Base-by-base conservation (phyloP, 139 green algal genomes). In the Eudorina sp. region DNA sequence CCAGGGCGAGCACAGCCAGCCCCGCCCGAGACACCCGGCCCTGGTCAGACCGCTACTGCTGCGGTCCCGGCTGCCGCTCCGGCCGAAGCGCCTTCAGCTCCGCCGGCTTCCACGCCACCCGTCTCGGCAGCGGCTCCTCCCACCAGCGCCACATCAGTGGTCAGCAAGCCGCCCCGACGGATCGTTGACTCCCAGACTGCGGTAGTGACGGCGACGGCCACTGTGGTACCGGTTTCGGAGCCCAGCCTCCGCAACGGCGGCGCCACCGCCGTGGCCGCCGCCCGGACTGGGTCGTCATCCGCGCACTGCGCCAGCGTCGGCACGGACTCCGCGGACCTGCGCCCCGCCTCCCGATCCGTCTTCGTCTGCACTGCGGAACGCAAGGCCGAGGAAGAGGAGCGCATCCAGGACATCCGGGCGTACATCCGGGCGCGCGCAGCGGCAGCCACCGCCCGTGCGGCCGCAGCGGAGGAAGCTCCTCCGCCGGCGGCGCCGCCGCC, bases 341-440 rank as follows among this genome's bases (percentile, higher is more conserved):
- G 66, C 3, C 62, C 64, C 2, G 14, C 64, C 83, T 73, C 83
- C 0, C 69, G 69, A 36, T 72, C 68, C 48, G 48, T 81, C 23
- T 88, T 88, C 36, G 83, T 88, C 4, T 53, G 68, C 7, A 88
- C 64, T 0, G 25, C 48, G 25, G 68, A 81, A 0, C 34, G 25
- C 2, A 14, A 19, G 38, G 14, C 34, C 16, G 80, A 62, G 62
- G 80, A 87, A 8, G 81, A 78, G 81, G 68, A 88, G 66, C 83
- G 83, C 3, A 4, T 31, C n/a, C 36, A 31, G 36, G 68, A 88
- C 46, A 88, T 88, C 23, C 62, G 43, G 36, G 66, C 46, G 38
- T 88, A 88, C 82, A 46, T 88, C 13, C 46, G 36, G 36, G 48
- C 36, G 29, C 68, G 83, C 53, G 82, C 66, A 19, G 82, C 75